Evolutionary conservation across 2,329 filamentous ascomycete species (phyloP).

Genomic region (Apiospora sp.): DNA sequence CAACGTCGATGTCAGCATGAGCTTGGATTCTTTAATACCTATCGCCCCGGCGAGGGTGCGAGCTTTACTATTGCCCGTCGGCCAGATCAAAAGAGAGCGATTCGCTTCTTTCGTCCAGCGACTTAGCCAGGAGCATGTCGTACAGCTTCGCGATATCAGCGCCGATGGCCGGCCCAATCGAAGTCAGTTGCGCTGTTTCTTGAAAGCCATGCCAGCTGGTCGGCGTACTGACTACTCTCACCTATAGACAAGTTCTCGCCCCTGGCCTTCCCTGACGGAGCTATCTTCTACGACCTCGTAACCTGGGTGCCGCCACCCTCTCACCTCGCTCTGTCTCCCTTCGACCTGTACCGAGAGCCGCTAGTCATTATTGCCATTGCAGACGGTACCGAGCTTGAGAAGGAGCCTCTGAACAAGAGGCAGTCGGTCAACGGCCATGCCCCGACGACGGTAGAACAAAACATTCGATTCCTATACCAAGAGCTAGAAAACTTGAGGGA

Average conservation of each 20-base stretch:
- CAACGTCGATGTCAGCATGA: slow-evolving; percentile 71
- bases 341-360: slow-evolving; percentile 88
- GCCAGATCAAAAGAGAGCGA: slow-evolving; percentile 81
- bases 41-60: slow-evolving; percentile 91
- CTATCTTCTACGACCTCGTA: slow-evolving; percentile 87
- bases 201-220: neutral
- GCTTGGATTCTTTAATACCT: slow-evolving; percentile 87
- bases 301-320: slow-evolving; percentile 81
- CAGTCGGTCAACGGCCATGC: slow-evolving; percentile 60
- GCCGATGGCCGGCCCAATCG: slow-evolving; percentile 84
- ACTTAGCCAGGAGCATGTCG: slow-evolving; percentile 79
- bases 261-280: slow-evolving; percentile 83
- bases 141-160: slow-evolving; percentile 86
- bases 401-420: slow-evolving; percentile 60
- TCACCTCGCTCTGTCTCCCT: slow-evolving; percentile 82
- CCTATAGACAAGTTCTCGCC: slow-evolving; percentile 89
- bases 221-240: slow-evolving; percentile 6
- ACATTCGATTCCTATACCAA: slow-evolving; percentile 66
- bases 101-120: slow-evolving; percentile 82
- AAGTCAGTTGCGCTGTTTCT: slow-evolving; percentile 64
- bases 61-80: slow-evolving; percentile 85
- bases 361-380: slow-evolving; percentile 85
- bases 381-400: slow-evolving; percentile 76
- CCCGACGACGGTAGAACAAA: slow-evolving; percentile 61
- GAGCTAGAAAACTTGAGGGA: slow-evolving; percentile 77